These are phyloP conservation scores for Pyrrhoderma noxium DNA, from an alignment of 1,284 basidiomycete species.

Conservation along the genomic window DNA sequence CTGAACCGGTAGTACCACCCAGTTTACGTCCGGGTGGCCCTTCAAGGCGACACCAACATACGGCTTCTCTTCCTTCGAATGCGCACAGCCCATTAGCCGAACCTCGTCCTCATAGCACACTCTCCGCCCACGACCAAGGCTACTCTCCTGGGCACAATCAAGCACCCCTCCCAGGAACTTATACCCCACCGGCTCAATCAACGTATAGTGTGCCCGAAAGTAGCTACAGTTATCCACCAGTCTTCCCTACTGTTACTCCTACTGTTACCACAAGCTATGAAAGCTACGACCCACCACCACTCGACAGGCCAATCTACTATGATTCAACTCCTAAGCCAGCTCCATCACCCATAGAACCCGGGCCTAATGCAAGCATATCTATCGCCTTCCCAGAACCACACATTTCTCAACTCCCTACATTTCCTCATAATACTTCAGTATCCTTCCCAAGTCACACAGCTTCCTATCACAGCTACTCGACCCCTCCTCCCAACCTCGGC, in stretches of 20 bases:
- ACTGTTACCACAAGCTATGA: neutral
- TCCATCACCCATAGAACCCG: neutral
- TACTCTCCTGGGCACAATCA: neutral
- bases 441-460: neutral
- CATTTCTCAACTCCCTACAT: neutral
- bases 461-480: neutral
- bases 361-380: neutral
- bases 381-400: neutral
- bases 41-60: slow-evolving; percentile 1
- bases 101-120: neutral
- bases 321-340: neutral
- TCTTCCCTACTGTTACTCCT: too few species aligned
- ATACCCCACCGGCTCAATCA: neutral
- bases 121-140: too few species aligned
- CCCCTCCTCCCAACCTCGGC: neutral
- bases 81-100: neutral
- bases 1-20: neutral
- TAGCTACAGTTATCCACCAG: neutral
- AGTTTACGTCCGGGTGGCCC: slow-evolving; percentile 4
- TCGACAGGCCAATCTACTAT: too few species aligned
- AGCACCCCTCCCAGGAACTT: neutral
- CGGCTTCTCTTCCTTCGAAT: neutral
- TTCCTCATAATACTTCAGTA: neutral
- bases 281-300: neutral
- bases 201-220: neutral